Base-by-base conservation (phyloP, 257 asterid genomes). In the Scutellaria galericulata region DNA sequence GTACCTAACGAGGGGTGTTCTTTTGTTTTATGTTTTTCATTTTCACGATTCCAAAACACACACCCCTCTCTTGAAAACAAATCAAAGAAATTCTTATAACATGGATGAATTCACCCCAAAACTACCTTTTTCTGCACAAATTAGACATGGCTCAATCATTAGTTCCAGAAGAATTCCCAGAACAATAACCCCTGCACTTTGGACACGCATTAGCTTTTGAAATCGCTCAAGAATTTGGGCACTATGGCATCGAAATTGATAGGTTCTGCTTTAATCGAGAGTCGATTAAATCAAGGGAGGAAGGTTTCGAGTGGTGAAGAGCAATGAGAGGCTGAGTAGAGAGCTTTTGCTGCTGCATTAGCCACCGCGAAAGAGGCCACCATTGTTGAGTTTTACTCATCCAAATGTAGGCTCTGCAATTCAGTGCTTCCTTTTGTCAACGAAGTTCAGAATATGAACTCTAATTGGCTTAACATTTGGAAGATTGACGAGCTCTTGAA, bases 371-470 rank as follows among this genome's bases (percentile, higher is more conserved):
- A 92, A 72, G 89, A 81, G 46, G 94, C 94, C 22, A 88, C 98
- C 6, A 80, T 92, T 9, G 63, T 92, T 22, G 96, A 92, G 51
- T 92, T 92, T 70, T 92, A 92, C 82, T 92, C 96, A 13, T 96
- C 96, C 0, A 90, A 87, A 63, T 92, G 98, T 74, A 81, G 75
- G 61, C 96, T 90, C 45, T 92, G 96, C 80, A 92, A 82, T 84
- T 92, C 96, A 0, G 68, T 92, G 85, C 79, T 86, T 9, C 77
- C 72, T 72, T 86, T 92, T 57, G 96, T 92, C 31, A 68, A 22
- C 62, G 94, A 90, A 63, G 83, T 90, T 47, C 94, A 88, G 82
- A 86, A 79, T 12, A 78, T 90, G 75, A 86, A 92, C 59, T 66
- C 83, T 42, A 87, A 84, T 67, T 90, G 96, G 96, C 90, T 92